A percentile compares a stretch with the other conserved stretches of the same genome.
Conservation (phyloP, 441 rosid genomes). For the Aleurites moluccanus region DNA sequence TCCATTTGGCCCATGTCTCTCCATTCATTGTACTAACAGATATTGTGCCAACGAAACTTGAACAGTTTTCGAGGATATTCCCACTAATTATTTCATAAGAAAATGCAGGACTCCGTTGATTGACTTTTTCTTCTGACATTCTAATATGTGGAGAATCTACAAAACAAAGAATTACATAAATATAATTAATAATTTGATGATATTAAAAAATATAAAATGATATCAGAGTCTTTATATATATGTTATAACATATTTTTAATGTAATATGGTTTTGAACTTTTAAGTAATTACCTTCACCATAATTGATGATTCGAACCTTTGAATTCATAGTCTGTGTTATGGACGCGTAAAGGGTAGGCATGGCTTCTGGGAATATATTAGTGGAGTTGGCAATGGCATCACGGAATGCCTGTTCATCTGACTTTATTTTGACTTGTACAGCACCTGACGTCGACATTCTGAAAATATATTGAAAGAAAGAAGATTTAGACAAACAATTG, state of each 20-base stretch:
- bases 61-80: not conserved
- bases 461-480: not conserved
- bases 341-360: constrained; percentile 10
- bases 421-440: constrained; percentile 8
- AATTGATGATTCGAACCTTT: not conserved
- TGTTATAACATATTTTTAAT: too few species aligned
- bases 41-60: not conserved
- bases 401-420: not conserved
- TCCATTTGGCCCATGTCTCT: constrained; percentile 12
- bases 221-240: too few species aligned
- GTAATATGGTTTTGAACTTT: too few species aligned
- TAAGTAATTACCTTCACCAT: not conserved
- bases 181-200: not conserved
- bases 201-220: too few species aligned
- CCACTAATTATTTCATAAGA: not conserved
- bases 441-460: constrained; percentile 2
- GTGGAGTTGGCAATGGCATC: constrained; percentile 13
- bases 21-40: not conserved
- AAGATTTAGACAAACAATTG: not conserved
- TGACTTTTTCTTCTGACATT: not conserved
- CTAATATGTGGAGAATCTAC: not conserved
- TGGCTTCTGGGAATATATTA: not conserved
- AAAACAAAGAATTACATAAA: too few species aligned
- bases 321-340: not conserved
- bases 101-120: not conserved